phyloP scores from a whole-genome alignment of 148 eudicot species.

The Amaranthus palmeri region DNA sequence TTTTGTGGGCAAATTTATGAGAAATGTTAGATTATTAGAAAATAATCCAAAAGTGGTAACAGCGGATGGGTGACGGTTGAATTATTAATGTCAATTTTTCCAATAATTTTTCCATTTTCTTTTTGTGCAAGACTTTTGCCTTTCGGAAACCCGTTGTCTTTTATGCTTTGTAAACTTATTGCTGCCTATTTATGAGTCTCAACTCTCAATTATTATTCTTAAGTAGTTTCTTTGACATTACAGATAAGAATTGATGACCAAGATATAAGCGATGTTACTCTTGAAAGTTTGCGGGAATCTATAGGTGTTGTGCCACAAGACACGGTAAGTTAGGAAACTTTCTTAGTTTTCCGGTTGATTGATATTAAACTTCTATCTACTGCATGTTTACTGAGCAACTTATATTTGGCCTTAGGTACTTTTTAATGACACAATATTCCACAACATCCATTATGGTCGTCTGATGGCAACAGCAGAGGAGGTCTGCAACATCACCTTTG shows the following conservation, averaged over 20 bases:
- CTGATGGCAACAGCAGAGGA: constrained; percentile 66
- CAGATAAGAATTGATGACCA: constrained; percentile 90
- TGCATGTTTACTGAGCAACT: constrained; percentile 25
- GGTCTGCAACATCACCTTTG: constrained; percentile 31
- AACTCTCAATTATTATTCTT: neutral
- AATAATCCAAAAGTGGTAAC: no score
- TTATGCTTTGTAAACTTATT: neutral
- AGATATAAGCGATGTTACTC: constrained; percentile 64
- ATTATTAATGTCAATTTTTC: no score
- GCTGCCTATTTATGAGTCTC: neutral
- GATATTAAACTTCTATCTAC: neutral
- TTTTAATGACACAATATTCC: constrained; percentile 90
- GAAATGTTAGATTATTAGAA: no score
- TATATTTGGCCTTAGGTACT: constrained; percentile 55
- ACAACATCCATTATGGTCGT: constrained; percentile 72
- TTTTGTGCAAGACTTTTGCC: neutral
- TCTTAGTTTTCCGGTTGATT: neutral
- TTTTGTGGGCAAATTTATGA: no score
- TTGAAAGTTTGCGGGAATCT: constrained; percentile 71
- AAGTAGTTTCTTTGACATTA: constrained; percentile 7
- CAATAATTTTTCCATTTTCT: no score
- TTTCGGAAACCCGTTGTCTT: neutral
- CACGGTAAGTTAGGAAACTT: constrained; percentile 34
- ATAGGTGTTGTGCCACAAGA: constrained; percentile 96
- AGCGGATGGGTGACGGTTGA: no score